phyloP scores from a whole-genome alignment of 1,284 basidiomycete species.

The Microbotryomycetes sp. region DNA sequence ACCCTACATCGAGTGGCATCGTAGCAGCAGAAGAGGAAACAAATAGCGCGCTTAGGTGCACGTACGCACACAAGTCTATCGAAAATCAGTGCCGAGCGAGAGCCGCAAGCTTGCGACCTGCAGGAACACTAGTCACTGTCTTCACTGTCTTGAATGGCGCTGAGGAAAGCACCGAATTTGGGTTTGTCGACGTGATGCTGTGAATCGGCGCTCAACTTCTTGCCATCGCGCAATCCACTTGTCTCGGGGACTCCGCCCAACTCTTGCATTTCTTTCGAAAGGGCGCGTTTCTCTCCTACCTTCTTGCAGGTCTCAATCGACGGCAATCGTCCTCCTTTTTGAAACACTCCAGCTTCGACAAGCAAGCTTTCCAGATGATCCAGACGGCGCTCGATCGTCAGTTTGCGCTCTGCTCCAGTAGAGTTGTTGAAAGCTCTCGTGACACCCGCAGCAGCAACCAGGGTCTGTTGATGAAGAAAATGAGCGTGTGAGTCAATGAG shows the following conservation, averaged over 20 bases:
- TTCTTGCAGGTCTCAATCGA: constrained; percentile 1
- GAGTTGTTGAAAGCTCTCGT: constrained; percentile 11
- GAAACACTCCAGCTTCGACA: neutral
- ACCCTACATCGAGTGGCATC: no score
- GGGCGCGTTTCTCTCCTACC: constrained; percentile 10
- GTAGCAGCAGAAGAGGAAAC: no score
- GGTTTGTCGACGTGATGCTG: neutral
- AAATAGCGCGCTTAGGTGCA: no score
- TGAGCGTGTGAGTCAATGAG: neutral
- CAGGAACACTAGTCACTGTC: no score
- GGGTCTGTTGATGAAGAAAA: neutral
- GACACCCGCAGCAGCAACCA: constrained; percentile 2
- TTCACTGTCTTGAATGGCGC: constrained; percentile 8
- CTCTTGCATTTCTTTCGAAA: constrained; percentile 11
- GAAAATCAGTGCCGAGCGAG: no score
- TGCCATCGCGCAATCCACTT: constrained; percentile 20
- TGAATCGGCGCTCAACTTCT: neutral
- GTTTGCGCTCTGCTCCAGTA: constrained; percentile 18
- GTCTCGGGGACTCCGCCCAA: constrained; percentile 1
- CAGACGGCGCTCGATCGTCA: constrained; percentile 1
- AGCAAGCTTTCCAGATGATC: constrained; percentile 9
- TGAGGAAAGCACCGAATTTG: constrained; percentile 18
- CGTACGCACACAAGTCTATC: no score
- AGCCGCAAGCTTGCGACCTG: no score
- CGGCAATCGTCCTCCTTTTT: neutral